Percentiles rank a stretch among this genome's conserved stretches.
Evolutionary conservation across 331 rosid genomes (phyloP).

Genomic region (Cydonia oblonga): DNA sequence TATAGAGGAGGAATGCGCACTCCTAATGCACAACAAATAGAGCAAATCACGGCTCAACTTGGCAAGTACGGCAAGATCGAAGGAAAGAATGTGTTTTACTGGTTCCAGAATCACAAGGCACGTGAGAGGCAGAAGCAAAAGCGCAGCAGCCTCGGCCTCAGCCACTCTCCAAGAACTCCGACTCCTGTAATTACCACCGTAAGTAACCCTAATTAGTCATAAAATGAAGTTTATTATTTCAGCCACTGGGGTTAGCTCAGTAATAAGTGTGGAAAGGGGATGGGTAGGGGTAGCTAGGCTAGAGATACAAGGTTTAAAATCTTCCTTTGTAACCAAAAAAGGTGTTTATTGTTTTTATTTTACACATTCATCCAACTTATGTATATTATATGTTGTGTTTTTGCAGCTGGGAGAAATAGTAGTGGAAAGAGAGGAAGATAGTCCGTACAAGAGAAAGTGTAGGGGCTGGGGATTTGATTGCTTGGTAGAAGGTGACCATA

Average conservation of each 20-base stretch:
- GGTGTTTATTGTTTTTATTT: background rate
- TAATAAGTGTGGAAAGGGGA: background rate
- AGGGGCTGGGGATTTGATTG: slow-evolving; percentile 62
- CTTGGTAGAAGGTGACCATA: slow-evolving; percentile 31
- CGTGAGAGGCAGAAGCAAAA: slow-evolving; percentile 91
- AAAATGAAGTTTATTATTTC: background rate
- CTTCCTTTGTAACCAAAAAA: background rate
- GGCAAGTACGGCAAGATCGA: slow-evolving; percentile 83
- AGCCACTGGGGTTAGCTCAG: background rate
- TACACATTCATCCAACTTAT: background rate
- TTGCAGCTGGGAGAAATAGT: slow-evolving; percentile 20
- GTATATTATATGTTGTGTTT: background rate
- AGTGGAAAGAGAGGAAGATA: slow-evolving; percentile 47
- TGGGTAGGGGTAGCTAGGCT: background rate
- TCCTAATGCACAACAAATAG: slow-evolving; percentile 84
- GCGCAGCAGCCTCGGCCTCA: slow-evolving; percentile 62
- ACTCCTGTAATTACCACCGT: slow-evolving; percentile 33
- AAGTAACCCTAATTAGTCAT: slow-evolving; percentile 1
- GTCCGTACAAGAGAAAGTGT: slow-evolving; percentile 71
- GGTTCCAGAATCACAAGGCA: slow-evolving; percentile 97
- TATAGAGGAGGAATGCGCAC: slow-evolving; percentile 85
- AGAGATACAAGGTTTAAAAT: background rate
- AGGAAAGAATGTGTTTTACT: slow-evolving; percentile 90
- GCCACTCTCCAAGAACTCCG: slow-evolving; percentile 44
- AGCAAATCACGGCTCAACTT: slow-evolving; percentile 72